Conservation (phyloP, 176 grass and related monocot genomes). For the Bonia amplexicaulis region DNA sequence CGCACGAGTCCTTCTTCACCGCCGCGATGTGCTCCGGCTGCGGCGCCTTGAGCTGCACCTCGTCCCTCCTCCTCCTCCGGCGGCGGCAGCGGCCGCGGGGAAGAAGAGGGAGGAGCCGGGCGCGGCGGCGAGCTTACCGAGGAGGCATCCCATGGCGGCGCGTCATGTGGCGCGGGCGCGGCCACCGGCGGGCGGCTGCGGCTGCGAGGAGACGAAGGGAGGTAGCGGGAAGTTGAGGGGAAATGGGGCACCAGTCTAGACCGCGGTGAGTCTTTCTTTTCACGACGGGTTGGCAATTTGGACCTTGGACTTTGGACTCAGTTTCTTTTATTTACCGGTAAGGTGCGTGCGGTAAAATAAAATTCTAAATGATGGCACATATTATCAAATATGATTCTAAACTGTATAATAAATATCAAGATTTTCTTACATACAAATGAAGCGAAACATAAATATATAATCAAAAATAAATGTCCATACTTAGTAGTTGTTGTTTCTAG, state of each 20-base stretch:
- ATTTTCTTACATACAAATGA: no score
- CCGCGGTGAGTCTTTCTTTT: not conserved
- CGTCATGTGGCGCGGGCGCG: conserved; percentile 37
- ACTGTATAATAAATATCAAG: no score
- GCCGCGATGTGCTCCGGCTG: conserved; percentile 39
- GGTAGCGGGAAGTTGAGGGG: conserved; percentile 27
- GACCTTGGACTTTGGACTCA: not conserved
- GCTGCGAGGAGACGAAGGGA: conserved; percentile 19
- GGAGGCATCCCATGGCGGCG: conserved; percentile 69
- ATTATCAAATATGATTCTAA: no score
- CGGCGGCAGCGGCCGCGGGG: not conserved
- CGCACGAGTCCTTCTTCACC: conserved; percentile 45
- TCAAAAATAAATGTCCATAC: no score
- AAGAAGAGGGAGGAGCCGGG: conserved; percentile 55
- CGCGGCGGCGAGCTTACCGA: conserved; percentile 61
- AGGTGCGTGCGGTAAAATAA: no score
- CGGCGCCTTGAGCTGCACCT: conserved; percentile 43
- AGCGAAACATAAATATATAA: no score
- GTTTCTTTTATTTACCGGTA: no score
- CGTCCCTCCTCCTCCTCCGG: not conserved
- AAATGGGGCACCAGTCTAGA: conserved; percentile 1
- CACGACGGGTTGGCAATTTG: conserved; percentile 29
- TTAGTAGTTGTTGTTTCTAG: no score
- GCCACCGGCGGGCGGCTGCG: not conserved
- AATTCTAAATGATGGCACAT: no score